Evolutionary conservation across 139 green algal genomes (phyloP).

Genomic region (Spirogloea muscicola): DNA sequence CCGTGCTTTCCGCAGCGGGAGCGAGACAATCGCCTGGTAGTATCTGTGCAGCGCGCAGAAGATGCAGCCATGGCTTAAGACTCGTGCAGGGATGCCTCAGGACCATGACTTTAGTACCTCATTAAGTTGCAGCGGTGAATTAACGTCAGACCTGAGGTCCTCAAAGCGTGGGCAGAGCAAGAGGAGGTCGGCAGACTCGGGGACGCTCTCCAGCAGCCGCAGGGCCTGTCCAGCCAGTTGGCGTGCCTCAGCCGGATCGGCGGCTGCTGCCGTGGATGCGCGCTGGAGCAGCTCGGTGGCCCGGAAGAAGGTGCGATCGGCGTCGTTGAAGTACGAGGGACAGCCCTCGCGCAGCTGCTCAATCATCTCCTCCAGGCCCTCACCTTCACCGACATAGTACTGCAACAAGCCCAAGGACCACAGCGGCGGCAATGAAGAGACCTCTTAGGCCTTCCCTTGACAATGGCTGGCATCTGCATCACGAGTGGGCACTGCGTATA

Average conservation of each 20-base stretch:
- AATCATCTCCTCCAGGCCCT: slow-evolving; percentile 30
- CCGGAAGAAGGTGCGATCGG: slow-evolving; percentile 33
- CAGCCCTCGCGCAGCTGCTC: slow-evolving; percentile 28
- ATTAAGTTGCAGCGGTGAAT: no score
- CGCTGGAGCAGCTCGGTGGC: slow-evolving; percentile 17
- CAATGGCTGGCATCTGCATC: no score
- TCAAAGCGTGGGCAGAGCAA: slow-evolving; percentile 35
- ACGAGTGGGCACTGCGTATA: no score
- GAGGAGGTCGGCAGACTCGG: slow-evolving; percentile 22
- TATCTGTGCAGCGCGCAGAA: not conserved
- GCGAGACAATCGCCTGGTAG: slow-evolving; percentile 37
- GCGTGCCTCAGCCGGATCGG: not conserved
- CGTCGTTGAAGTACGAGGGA: slow-evolving; percentile 31
- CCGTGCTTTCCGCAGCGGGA: slow-evolving; percentile 31
- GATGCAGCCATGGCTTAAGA: no score
- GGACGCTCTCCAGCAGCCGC: slow-evolving; percentile 10
- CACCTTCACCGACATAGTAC: no score
- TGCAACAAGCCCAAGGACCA: no score
- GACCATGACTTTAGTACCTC: no score
- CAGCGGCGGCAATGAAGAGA: no score
- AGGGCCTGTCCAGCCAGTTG: slow-evolving; percentile 23
- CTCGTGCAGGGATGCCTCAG: no score
- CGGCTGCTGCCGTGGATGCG: not conserved
- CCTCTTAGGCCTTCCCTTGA: no score
- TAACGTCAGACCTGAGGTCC: slow-evolving; percentile 35